A percentile compares a stretch with the other conserved stretches of the same genome.
These are phyloP conservation scores for Cercospora sp. DNA, from an alignment of 2,329 filamentous ascomycete genomes.

Conservation along the genomic window DNA sequence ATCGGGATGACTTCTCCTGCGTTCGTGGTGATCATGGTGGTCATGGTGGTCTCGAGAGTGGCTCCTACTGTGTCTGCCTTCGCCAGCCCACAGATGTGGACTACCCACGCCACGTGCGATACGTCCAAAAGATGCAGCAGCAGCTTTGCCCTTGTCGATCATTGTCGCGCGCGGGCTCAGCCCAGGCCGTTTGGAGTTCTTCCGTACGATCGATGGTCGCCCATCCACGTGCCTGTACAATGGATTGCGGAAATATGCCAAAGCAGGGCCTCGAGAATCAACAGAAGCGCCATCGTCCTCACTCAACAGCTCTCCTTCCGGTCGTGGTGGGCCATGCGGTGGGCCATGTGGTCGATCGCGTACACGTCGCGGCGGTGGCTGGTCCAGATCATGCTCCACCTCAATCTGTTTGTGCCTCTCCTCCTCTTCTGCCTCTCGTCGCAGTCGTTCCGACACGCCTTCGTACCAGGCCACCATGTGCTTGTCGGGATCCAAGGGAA, in stretches of 20 bases:
- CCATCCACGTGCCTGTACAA: slow-evolving; percentile 49
- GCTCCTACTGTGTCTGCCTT: slow-evolving; percentile 29
- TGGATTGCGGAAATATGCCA: slow-evolving; percentile 52
- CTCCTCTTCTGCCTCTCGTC: slow-evolving; percentile 59
- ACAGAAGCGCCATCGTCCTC: slow-evolving; percentile 42
- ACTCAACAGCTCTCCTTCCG: slow-evolving; percentile 28
- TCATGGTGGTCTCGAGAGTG: slow-evolving; percentile 30
- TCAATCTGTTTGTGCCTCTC: slow-evolving; percentile 31
- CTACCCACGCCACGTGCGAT: slow-evolving; percentile 40
- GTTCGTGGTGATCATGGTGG: slow-evolving; percentile 27
- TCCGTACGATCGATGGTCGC: slow-evolving; percentile 46
- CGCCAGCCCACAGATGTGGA: slow-evolving; percentile 41
- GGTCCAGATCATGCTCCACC: slow-evolving; percentile 28
- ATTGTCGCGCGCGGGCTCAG: slow-evolving; percentile 38
- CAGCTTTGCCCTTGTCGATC: slow-evolving; percentile 40
- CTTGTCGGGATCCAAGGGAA: slow-evolving; percentile 70
- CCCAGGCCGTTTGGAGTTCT: slow-evolving; percentile 36
- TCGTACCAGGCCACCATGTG: slow-evolving; percentile 88
- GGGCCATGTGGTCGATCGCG: slow-evolving; percentile 19
- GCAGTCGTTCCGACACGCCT: slow-evolving; percentile 68
- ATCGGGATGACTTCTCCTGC: slow-evolving; percentile 28
- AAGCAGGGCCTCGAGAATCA: slow-evolving; percentile 48
- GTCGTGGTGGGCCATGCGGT: slow-evolving; percentile 21
- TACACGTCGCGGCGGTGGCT: slow-evolving; percentile 27
- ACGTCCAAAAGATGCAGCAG: slow-evolving; percentile 39